A percentile compares a stretch with the other conserved stretches of the same genome.
These are phyloP conservation scores for Stachybotrys chartarum DNA, from an alignment of 2,329 filamentous ascomycete species.

Conservation along the genomic window DNA sequence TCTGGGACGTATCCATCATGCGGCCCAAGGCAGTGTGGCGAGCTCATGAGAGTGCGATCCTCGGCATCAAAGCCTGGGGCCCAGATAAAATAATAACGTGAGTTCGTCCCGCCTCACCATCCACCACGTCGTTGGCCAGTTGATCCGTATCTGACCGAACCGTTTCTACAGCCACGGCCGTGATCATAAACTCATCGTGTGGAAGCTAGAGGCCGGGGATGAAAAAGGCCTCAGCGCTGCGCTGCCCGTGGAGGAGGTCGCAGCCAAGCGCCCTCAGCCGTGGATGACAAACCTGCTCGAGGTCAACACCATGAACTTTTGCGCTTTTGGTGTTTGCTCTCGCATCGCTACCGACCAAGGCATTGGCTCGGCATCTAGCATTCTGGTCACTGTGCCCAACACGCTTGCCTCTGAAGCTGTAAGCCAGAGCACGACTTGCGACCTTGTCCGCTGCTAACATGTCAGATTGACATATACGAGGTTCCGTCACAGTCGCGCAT, in stretches of 20 bases:
- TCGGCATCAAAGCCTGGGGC: constrained; percentile 68
- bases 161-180: constrained; percentile 64
- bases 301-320: constrained; percentile 95
- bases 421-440: constrained; percentile 15
- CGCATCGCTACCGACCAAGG: constrained; percentile 16
- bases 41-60: constrained; percentile 70
- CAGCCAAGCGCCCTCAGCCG: constrained; percentile 51
- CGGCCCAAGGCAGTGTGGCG: constrained; percentile 79
- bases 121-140: not conserved
- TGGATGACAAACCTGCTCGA: constrained; percentile 80
- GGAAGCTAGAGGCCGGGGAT: constrained; percentile 60
- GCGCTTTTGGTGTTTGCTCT: constrained; percentile 64
- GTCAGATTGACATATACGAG: constrained; percentile 71
- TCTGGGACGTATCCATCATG: constrained; percentile 81
- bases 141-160: not conserved
- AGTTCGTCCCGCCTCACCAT: constrained; percentile 24
- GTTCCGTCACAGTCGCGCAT: constrained; percentile 68
- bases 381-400: constrained; percentile 76
- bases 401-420: constrained; percentile 65
- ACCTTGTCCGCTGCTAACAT: not conserved
- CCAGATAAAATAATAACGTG: constrained; percentile 76
- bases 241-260: constrained; percentile 61
- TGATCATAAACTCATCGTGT: constrained; percentile 80
- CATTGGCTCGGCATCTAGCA: constrained; percentile 23
- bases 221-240: constrained; percentile 58